Percentiles rank a stretch among this genome's conserved stretches.
These are phyloP conservation scores for Cryptococcus sp. DNA, from an alignment of 1,284 basidiomycete genomes.

Conservation along the genomic window DNA sequence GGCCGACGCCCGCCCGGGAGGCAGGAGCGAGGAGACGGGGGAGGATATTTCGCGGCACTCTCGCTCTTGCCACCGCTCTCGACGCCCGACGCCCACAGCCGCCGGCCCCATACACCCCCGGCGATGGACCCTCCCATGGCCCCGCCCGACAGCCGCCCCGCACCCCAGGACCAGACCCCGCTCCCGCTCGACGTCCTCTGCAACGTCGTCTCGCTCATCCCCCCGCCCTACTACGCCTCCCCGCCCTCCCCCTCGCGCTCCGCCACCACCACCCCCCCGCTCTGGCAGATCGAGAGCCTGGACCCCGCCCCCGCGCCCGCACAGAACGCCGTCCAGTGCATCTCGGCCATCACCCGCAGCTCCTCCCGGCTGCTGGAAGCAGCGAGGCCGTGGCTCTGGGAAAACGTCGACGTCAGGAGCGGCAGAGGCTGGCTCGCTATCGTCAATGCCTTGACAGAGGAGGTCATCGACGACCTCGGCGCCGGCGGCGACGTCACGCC, in stretches of 20 bases:
- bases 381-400: slow-evolving; percentile 48
- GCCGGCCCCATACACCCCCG: not conserved
- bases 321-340: slow-evolving; percentile 20
- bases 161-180: not conserved
- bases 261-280: slow-evolving; percentile 14
- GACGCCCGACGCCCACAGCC: not conserved
- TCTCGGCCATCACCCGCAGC: slow-evolving; percentile 27
- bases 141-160: not conserved
- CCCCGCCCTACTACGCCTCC: slow-evolving; percentile 33
- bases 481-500: not conserved
- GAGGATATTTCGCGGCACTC: too few relatives aligned
- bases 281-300: slow-evolving; percentile 25
- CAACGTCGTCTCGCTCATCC: slow-evolving; percentile 33
- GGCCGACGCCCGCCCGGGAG: too few relatives aligned
- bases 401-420: slow-evolving; percentile 43
- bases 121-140: too few relatives aligned
- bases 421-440: slow-evolving; percentile 50
- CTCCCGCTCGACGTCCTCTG: slow-evolving; percentile 42
- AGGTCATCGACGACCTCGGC: slow-evolving; percentile 31
- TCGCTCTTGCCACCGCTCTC: too few relatives aligned
- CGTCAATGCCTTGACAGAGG: slow-evolving; percentile 48
- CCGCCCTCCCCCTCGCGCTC: not conserved
- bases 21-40: too few relatives aligned
- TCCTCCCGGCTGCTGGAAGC: slow-evolving; percentile 36
- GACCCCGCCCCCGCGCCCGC: slow-evolving; percentile 30